Evolutionary conservation across 2,329 filamentous ascomycete genomes (phyloP).

Genomic region (Chaetomiaceae sp.): DNA sequence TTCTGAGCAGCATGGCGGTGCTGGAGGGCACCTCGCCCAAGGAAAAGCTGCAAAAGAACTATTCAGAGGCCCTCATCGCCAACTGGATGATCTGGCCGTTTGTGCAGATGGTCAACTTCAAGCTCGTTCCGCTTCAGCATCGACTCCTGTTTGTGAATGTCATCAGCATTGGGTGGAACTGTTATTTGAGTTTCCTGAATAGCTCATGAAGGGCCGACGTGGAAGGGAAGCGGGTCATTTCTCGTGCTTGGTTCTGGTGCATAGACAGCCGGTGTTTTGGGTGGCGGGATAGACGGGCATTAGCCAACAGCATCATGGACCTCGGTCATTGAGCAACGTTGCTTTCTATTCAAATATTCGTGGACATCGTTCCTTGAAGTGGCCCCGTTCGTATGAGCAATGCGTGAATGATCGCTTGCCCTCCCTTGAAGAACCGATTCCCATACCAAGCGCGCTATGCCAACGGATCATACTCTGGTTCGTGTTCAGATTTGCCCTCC

Average conservation of each 20-base stretch:
- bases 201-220: slow-evolving; percentile 32
- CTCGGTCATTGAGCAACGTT: neutral
- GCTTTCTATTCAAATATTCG: neutral
- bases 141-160: slow-evolving; percentile 83
- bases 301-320: neutral
- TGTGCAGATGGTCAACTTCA: slow-evolving; percentile 84
- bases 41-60: slow-evolving; percentile 69
- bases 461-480: neutral
- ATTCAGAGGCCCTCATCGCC: slow-evolving; percentile 65
- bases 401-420: neutral
- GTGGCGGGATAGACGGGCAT: neutral
- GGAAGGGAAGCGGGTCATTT: neutral
- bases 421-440: neutral
- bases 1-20: slow-evolving; percentile 78
- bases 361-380: neutral
- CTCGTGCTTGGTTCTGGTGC: neutral
- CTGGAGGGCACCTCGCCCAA: slow-evolving; percentile 60
- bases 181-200: slow-evolving; percentile 59
- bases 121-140: slow-evolving; percentile 76
- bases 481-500: neutral
- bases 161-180: slow-evolving; percentile 64
- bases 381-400: neutral
- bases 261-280: slow-evolving; percentile 8
- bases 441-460: neutral
- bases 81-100: slow-evolving; percentile 88